phyloP scores from a whole-genome alignment of 768 basidiomycete genomes.

The Serendipita vermifera region DNA sequence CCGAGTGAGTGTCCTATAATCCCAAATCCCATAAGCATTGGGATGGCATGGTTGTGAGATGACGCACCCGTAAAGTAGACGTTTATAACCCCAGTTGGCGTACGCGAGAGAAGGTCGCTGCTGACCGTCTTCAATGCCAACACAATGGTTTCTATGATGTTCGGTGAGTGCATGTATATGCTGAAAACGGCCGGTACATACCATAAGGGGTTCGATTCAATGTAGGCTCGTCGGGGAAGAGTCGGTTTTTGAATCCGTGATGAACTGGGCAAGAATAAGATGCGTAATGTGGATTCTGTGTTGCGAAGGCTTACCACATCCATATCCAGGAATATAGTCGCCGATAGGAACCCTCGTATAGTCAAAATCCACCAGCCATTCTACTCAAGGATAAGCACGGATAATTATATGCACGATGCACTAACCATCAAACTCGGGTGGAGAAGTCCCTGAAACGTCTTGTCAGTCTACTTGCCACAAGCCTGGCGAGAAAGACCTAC shows the following conservation, averaged over 20 bases:
- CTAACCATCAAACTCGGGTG: conserved; percentile 13
- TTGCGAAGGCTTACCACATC: not conserved
- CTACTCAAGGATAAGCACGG: not conserved
- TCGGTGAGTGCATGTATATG: not conserved
- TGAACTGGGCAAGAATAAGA: conserved; percentile 5
- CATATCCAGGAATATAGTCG: conserved; percentile 10
- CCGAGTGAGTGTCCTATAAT: conserved; percentile 15
- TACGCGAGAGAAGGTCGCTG: not conserved
- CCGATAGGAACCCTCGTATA: conserved; percentile 10
- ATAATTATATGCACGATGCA: not conserved
- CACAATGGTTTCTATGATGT: not conserved
- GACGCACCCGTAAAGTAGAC: conserved; percentile 2
- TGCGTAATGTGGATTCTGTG: not conserved
- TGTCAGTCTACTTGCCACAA: not conserved
- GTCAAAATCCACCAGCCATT: conserved; percentile 16
- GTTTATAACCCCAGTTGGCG: not conserved
- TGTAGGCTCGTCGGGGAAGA: conserved; percentile 13
- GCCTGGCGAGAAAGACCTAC: not conserved
- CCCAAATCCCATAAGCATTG: not conserved
- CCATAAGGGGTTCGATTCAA: conserved; percentile 4
- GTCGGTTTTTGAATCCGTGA: conserved; percentile 12
- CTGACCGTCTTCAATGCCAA: not conserved
- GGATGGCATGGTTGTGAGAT: not conserved
- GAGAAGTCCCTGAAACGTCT: conserved; percentile 11
- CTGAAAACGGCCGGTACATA: not conserved